A percentile compares a stretch with the other conserved stretches of the same genome.
Evolutionary conservation across 164 flowering plant genomes (phyloP).

Genomic region (Hamamelis virginiana): DNA sequence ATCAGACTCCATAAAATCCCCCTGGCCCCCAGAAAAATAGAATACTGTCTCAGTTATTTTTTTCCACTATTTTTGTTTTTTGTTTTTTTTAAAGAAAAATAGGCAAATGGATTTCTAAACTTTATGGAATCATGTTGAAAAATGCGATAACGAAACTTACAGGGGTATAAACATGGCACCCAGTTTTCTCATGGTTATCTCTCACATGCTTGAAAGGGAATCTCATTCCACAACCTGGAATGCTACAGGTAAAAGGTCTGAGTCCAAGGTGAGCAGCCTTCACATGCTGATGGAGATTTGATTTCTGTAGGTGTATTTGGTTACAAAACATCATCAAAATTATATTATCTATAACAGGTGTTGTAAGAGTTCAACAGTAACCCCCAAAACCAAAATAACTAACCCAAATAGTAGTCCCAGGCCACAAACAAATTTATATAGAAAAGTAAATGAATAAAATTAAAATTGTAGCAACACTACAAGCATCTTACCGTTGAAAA

Average conservation of each 20-base stretch:
- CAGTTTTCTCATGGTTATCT: constrained; percentile 74
- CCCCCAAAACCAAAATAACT: too few species aligned
- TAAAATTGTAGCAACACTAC: background rate
- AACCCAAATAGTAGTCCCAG: too few species aligned
- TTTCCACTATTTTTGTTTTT: background rate
- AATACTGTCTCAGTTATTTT: background rate
- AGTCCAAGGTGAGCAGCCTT: constrained; percentile 68
- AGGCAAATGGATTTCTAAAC: background rate
- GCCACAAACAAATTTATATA: background rate
- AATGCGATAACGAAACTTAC: constrained; percentile 30
- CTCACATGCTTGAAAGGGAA: constrained; percentile 81
- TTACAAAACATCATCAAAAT: background rate
- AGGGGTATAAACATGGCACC: constrained; percentile 45
- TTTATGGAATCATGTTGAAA: background rate
- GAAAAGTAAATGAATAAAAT: background rate
- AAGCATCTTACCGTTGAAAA: constrained; percentile 65
- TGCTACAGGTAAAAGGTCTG: constrained; percentile 58
- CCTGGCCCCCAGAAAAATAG: constrained; percentile 29
- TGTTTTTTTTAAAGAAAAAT: too few species aligned
- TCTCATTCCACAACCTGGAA: constrained; percentile 60
- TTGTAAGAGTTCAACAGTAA: too few species aligned
- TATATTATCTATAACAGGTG: too few species aligned
- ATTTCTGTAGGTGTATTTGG: constrained; percentile 39
- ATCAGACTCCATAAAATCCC: constrained; percentile 62
- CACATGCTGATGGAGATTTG: constrained; percentile 75